Evolutionary conservation across 805 yeast species (phyloP).

Genomic region (Kurtzmaniella cleridarum): DNA sequence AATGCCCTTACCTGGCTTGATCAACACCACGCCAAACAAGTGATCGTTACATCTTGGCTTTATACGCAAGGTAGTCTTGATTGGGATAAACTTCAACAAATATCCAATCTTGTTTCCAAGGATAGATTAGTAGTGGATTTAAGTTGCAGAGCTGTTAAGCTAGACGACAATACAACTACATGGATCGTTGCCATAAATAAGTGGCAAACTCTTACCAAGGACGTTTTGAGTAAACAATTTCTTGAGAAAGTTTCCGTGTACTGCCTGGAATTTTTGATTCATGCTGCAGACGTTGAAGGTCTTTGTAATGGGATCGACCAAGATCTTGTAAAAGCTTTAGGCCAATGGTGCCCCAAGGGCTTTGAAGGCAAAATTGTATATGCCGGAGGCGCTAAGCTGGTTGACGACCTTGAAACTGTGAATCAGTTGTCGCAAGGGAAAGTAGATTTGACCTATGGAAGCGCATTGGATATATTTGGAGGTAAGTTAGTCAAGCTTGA

Average conservation of each 20-base stretch:
- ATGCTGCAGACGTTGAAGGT: conserved; percentile 99
- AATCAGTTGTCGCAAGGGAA: conserved; percentile 64
- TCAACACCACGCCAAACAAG: conserved; percentile 67
- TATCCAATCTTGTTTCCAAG: conserved; percentile 58
- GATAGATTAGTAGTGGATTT: conserved; percentile 76
- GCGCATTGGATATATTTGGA: conserved; percentile 92
- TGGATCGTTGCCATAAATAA: conserved; percentile 98
- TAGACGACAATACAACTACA: conserved; percentile 18
- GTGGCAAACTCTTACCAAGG: conserved; percentile 87
- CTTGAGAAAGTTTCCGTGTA: conserved; percentile 51
- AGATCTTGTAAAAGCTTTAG: conserved; percentile 62
- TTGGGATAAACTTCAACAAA: conserved; percentile 44
- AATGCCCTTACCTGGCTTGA: conserved; percentile 81
- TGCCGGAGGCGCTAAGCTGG: conserved; percentile 92
- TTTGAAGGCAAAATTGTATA: conserved; percentile 72
- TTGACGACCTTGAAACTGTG: conserved; percentile 66
- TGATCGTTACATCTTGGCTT: conserved; percentile 88
- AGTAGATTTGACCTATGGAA: conserved; percentile 90
- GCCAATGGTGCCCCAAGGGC: conserved; percentile 64
- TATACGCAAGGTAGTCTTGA: conserved; percentile 57
- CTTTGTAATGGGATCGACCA: conserved; percentile 89
- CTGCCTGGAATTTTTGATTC: conserved; percentile 85
- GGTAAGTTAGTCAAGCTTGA: conserved; percentile 72
- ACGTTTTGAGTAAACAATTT: conserved; percentile 48
- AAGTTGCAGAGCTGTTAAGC: conserved; percentile 60